Evolutionary conservation across 148 eudicot genomes (phyloP).

Genomic region (Heliamphora exappendiculata): DNA sequence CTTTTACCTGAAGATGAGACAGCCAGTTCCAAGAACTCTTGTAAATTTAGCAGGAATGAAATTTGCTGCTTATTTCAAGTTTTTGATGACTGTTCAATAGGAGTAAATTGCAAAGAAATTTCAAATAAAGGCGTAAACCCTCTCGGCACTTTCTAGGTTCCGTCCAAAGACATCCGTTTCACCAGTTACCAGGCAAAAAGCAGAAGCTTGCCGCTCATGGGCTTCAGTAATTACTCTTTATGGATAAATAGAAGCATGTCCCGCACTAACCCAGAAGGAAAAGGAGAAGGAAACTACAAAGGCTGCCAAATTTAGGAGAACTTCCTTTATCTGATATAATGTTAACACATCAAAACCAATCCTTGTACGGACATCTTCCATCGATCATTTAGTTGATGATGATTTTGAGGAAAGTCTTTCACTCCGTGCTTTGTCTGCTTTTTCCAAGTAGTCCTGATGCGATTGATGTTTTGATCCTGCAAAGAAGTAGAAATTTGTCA

Average conservation of each 20-base stretch:
- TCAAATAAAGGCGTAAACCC: not conserved
- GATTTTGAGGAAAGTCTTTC: constrained; percentile 50
- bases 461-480: constrained; percentile 62
- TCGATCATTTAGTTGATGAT: constrained; percentile 18
- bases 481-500: constrained; percentile 13
- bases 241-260: not conserved
- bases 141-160: not conserved
- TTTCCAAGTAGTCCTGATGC: constrained; percentile 76
- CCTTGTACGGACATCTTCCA: not conserved
- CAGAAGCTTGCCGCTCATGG: not conserved
- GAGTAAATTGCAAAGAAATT: too few species aligned
- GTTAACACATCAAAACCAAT: not conserved
- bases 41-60: too few species aligned
- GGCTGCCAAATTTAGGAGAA: not conserved
- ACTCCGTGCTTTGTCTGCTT: constrained; percentile 62
- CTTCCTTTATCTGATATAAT: not conserved
- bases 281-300: not conserved
- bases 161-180: not conserved
- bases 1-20: not conserved
- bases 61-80: too few species aligned
- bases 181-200: not conserved
- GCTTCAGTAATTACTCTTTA: not conserved
- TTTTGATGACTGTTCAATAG: too few species aligned
- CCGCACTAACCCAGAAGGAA: not conserved
- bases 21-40: too few species aligned